Conservation (phyloP, 129 eudicot genomes). For the Chrysanthemum lavandulifolium region DNA sequence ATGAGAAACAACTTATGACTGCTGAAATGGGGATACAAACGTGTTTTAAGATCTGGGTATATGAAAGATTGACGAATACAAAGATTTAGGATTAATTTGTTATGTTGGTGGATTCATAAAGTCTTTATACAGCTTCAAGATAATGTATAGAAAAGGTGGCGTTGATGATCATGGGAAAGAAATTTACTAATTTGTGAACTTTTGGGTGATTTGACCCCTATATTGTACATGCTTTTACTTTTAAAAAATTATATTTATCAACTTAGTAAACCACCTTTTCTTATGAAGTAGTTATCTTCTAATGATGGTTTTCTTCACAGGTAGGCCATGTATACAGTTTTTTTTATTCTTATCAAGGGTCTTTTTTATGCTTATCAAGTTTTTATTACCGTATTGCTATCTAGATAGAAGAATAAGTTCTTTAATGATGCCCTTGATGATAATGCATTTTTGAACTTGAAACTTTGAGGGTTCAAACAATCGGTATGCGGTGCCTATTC, state of each 20-base stretch:
- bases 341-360: no score
- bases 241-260: conserved; percentile 19
- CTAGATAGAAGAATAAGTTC: no score
- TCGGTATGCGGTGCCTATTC: conserved; percentile 97
- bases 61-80: conserved; percentile 13
- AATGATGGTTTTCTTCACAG: no score
- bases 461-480: conserved; percentile 62
- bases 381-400: no score
- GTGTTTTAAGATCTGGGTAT: conserved; percentile 20
- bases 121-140: conserved; percentile 13
- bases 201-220: conserved; percentile 17
- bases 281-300: background rate
- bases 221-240: conserved; percentile 29
- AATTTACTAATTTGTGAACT: conserved; percentile 23
- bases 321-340: no score
- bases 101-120: conserved; percentile 20
- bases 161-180: conserved; percentile 18
- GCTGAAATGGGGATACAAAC: conserved; percentile 20
- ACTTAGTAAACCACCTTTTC: background rate
- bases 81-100: conserved; percentile 21
- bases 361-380: no score
- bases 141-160: conserved; percentile 32
- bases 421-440: no score
- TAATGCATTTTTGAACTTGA: no score
- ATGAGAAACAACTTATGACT: background rate